Base-by-base conservation (phyloP, 2,329 filamentous ascomycete genomes). In the Lasiodiplodia sp. region DNA sequence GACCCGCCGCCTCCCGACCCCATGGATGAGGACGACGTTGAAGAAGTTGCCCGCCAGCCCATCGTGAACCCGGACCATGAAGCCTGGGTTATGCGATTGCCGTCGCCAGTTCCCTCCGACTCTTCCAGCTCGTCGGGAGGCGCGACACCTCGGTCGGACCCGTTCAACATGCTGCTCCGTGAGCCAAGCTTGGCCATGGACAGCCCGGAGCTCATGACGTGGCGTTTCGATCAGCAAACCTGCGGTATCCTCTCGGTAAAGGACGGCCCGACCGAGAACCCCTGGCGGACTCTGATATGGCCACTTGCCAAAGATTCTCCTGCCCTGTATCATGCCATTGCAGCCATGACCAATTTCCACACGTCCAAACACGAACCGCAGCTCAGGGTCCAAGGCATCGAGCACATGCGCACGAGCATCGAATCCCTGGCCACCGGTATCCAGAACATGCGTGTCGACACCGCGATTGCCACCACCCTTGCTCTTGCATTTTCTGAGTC, bases 161-260 rank as follows among this genome's bases (percentile, higher is more conserved):
- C 63, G 53, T 76, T 86, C 66, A 55, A n/a, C 40, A 57, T 66
- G 62, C 69, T 78, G 4, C 81, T 83, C 53, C 76, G 76, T 25
- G 82, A 86, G 67, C 86, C 85, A 5, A 77, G 79, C n/a, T 78
- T 89, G 34, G 78, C 82, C 67, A 76, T 81, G 40, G 82, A 80
- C 47, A 88, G 87, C 67, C 83, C 86, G 11, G 89, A 91, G 71
- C 87, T 88, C 82, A 79, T 92, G 25, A 85, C 88, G 63, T 76
- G 87, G 63, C 85, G 88, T 31, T 92, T 90, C 73, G 87, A 91
- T 73, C 85, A 83, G 71, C 82, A 89, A 68, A 92, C 90, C 0
- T 92, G 90, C 74, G 89, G 89, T 3, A 90, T 92, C 60, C 81
- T 92, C 23, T 92, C 90, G 0, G 84, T 92, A 64, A 92, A 91